Conservation (phyloP, 2,329 filamentous ascomycete species). For the Pseudogymnoascus sp. region DNA sequence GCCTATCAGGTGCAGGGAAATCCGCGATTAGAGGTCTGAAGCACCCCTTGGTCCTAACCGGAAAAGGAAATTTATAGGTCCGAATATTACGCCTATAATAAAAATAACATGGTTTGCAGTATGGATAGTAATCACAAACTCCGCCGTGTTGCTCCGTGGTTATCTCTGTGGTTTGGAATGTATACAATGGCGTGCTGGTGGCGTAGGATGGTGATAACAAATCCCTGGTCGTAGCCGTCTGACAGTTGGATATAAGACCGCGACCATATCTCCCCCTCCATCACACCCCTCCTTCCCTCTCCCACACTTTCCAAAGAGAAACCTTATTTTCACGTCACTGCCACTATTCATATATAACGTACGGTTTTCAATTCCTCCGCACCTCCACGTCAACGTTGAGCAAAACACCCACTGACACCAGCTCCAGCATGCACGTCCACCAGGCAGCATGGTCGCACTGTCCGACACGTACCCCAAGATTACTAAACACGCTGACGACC, state of each 20-base stretch:
- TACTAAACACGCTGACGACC: background rate
- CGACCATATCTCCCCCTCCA: background rate
- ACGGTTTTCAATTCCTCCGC: background rate
- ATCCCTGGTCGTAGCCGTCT: background rate
- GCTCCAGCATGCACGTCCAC: background rate
- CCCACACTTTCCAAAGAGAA: background rate
- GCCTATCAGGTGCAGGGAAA: no score
- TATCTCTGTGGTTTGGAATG: background rate
- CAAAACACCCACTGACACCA: background rate
- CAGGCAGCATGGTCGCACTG: background rate
- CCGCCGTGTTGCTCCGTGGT: background rate
- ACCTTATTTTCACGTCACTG: background rate
- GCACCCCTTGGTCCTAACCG: no score
- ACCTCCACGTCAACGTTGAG: background rate
- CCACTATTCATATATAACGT: background rate
- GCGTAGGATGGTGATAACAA: background rate
- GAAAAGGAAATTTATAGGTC: no score
- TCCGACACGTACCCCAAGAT: background rate
- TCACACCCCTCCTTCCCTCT: background rate
- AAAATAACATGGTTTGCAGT: background rate
- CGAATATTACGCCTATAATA: background rate
- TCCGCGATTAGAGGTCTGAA: no score
- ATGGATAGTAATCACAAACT: constrained; percentile 1
- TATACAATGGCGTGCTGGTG: background rate
- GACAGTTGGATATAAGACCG: background rate